A percentile compares a stretch with the other conserved stretches of the same genome.
These are phyloP conservation scores for Aspergillus egyptiacus DNA, from an alignment of 495 filamentous ascomycete genomes.

Conservation along the genomic window DNA sequence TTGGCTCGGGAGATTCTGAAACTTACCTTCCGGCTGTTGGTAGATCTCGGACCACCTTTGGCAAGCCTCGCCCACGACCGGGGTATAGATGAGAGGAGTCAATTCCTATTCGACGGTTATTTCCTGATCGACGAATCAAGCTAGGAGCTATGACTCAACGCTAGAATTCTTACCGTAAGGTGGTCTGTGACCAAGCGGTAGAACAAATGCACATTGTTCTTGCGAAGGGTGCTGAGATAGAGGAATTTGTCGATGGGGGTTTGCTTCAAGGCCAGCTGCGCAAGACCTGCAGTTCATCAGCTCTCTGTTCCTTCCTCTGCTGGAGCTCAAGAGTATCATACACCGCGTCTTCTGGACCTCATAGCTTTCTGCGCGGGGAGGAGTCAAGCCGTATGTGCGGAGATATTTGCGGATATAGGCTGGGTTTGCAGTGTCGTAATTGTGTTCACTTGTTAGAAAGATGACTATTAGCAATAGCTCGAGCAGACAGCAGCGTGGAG, in stretches of 20 bases:
- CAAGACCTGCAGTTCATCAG: slow-evolving; percentile 44
- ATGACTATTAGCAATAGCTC: not conserved
- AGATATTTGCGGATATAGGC: slow-evolving; percentile 62
- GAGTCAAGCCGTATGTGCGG: slow-evolving; percentile 64
- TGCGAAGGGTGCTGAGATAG: slow-evolving; percentile 83
- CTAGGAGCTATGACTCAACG: not conserved
- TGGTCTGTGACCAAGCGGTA: slow-evolving; percentile 89
- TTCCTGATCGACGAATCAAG: not conserved
- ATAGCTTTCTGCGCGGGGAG: slow-evolving; percentile 63
- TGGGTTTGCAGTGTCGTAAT: slow-evolving; percentile 59
- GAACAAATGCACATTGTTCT: slow-evolving; percentile 87
- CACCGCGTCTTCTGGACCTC: slow-evolving; percentile 65
- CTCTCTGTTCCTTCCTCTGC: not conserved
- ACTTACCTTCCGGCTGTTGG: slow-evolving; percentile 81
- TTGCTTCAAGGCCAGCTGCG: slow-evolving; percentile 68
- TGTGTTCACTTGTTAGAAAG: slow-evolving; percentile 29
- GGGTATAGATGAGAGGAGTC: slow-evolving; percentile 95
- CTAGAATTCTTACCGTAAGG: slow-evolving; percentile 52
- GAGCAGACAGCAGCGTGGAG: not conserved
- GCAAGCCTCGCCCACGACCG: slow-evolving; percentile 95
- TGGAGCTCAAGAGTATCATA: slow-evolving; percentile 23
- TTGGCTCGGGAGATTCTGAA: slow-evolving; percentile 7
- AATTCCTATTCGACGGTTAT: slow-evolving; percentile 51
- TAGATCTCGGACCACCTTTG: slow-evolving; percentile 93
- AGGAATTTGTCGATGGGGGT: slow-evolving; percentile 90